Base-by-base conservation (phyloP, 1,139 yeast species). In the Sugiyamaella paludigena region DNA sequence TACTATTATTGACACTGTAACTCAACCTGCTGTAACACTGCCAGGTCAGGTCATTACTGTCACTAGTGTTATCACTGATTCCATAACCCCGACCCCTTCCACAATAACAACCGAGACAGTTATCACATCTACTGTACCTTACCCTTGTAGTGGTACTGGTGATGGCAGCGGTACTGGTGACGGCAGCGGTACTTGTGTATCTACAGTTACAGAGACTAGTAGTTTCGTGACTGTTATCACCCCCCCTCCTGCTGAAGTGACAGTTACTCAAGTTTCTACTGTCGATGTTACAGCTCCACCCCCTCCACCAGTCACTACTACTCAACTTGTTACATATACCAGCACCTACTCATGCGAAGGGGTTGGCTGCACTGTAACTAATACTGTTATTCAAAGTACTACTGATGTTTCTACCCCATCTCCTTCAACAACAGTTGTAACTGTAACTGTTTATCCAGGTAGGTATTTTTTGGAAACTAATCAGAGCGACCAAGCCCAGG, bases 121-220 rank as follows among this genome's bases (percentile, higher is more conserved):
- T 13, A 42, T 47, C 27, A 51, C 55, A 6, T 28, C 46, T 1
- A 47, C 56, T 10, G 48, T 50, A 13, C 53, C 49, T n/a, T 47
- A 48, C 34, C 47, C 53, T 9, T 47, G 53, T 24, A 41, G 16
- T 15, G 24, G 5, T 19, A 5, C 5, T 5, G 24, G 24, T 19
- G 24, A 19, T 19, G 5, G 24, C 5, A 19, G 24, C n/a, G 37
- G 47, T 15, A 36, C 48, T 16, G 47, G 55, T 38, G n/a, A n/a
- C n/a, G n/a, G n/a, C n/a, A 24, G 26, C n/a, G 37, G 47, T 15
- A 36, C 48, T 16, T 50, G 55, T 38, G n/a, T 27, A 13, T 51
- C 54, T n/a, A 50, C 49, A 19, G 29, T 50, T 13, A 44, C 48
- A 11, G 45, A 43, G 8, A 50, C 51, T 4, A 36, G 46, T 35